These are phyloP conservation scores for Odontarrhena argentea DNA, from an alignment of 345 rosid species.

Conservation along the genomic window DNA sequence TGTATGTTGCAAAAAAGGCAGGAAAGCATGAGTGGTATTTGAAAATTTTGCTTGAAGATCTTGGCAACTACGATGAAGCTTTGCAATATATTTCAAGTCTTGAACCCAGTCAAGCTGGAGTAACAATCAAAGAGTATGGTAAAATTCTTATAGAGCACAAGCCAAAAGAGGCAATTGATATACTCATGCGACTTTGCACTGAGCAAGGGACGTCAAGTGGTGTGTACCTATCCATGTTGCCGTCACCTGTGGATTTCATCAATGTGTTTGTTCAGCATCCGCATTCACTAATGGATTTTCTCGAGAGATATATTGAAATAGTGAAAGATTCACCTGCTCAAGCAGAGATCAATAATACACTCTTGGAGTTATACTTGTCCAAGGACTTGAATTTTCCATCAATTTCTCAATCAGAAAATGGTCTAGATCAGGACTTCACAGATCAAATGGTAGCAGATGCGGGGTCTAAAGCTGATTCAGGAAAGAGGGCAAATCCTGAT, in stretches of 20 bases:
- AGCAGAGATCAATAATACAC: conserved; percentile 91
- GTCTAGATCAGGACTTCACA: conserved; percentile 47
- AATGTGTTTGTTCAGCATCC: conserved; percentile 90
- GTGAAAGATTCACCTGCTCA: conserved; percentile 99
- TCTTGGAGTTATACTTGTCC: conserved; percentile 87
- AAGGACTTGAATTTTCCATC: conserved; percentile 87
- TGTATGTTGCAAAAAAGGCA: conserved; percentile 98
- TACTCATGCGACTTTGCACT: conserved; percentile 88
- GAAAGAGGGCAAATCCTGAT: conserved; percentile 49
- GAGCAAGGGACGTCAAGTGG: conserved; percentile 73
- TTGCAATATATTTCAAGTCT: conserved; percentile 89
- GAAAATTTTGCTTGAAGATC: conserved; percentile 94
- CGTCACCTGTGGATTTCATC: conserved; percentile 97
- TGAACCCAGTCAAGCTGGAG: conserved; percentile 96
- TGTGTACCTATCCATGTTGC: conserved; percentile 76
- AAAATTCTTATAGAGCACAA: conserved; percentile 93
- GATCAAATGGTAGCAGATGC: conserved; percentile 47
- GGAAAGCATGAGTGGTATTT: conserved; percentile 95
- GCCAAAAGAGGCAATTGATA: conserved; percentile 78
- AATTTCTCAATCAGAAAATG: conserved; percentile 60
- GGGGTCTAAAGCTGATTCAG: conserved; percentile 44
- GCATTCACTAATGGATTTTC: conserved; percentile 80
- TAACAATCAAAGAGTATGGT: conserved; percentile 93
- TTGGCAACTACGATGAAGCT: conserved; percentile 92
- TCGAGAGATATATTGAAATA: conserved; percentile 74